Conservation (phyloP, 2,329 filamentous ascomycete genomes). For the Drechslerella dactyloides region DNA sequence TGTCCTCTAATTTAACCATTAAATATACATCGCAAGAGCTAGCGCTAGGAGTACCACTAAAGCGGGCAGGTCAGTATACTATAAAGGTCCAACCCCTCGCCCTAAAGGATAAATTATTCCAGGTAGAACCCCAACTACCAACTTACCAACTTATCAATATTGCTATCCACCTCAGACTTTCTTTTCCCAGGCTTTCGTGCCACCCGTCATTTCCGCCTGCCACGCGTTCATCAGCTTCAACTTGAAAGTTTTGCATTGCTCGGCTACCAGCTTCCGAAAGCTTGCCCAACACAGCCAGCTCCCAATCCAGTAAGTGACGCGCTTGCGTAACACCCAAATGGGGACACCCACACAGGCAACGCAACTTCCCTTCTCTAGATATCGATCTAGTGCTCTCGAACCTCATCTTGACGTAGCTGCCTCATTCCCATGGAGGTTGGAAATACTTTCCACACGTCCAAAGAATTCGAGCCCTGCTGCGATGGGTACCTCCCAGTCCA, state of each 20-base stretch:
- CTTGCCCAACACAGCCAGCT: constrained; percentile 12
- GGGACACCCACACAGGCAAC: constrained; percentile 34
- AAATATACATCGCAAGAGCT: background rate
- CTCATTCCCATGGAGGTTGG: background rate
- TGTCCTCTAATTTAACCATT: constrained; percentile 34
- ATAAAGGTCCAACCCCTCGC: background rate
- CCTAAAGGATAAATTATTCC: background rate
- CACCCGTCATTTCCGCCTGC: constrained; percentile 1
- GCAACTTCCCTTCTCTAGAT: constrained; percentile 25
- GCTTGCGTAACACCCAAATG: constrained; percentile 42
- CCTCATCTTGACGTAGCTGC: constrained; percentile 9
- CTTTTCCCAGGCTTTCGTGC: constrained; percentile 1
- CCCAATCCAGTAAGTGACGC: constrained; percentile 44
- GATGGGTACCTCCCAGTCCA: background rate
- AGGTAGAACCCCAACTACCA: background rate
- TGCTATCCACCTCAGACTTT: constrained; percentile 13
- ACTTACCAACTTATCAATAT: background rate
- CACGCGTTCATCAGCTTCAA: no score
- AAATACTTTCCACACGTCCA: constrained; percentile 15
- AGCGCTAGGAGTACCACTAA: background rate
- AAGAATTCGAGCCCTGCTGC: constrained; percentile 6
- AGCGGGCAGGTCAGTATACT: no score
- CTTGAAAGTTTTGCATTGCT: constrained; percentile 14
- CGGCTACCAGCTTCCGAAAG: constrained; percentile 10
- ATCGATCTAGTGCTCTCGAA: constrained; percentile 14